phyloP scores from a whole-genome alignment of 78 protist genomes.

The Dictyostelium discoideum region DNA sequence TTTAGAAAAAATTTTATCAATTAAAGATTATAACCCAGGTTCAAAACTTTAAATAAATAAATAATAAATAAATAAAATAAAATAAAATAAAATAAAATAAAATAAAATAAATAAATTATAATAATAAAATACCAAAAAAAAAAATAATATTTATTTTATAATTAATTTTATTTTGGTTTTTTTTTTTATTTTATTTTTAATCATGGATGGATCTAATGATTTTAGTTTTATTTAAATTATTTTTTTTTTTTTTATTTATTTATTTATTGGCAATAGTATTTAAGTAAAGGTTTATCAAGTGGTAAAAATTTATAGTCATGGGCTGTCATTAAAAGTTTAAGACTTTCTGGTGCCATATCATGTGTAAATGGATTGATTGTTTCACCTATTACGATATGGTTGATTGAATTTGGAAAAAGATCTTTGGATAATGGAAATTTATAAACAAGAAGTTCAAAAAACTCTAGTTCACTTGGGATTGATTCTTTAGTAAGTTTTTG shows the following conservation, averaged over 20 bases:
- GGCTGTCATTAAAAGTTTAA: not conserved
- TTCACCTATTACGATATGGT: not conserved
- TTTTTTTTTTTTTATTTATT: too few relatives aligned
- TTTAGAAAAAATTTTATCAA: not conserved
- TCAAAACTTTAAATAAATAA: not conserved
- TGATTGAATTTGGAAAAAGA: not conserved
- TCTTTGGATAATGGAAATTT: not conserved
- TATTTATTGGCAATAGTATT: not conserved
- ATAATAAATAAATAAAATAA: not conserved
- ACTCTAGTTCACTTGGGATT: not conserved
- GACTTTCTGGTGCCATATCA: not conserved
- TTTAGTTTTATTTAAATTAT: not conserved
- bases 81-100: not conserved
- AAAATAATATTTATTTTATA: too few relatives aligned
- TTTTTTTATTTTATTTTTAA: not conserved
- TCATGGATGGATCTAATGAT: not conserved
- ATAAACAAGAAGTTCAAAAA: not conserved
- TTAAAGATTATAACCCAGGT: not conserved
- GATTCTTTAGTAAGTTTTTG: not conserved
- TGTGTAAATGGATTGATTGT: not conserved
- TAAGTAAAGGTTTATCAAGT: not conserved
- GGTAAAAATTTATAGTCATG: not conserved
- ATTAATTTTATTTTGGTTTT: too few relatives aligned
- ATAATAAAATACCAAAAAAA: too few relatives aligned
- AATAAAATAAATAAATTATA: not conserved